Percentiles rank a stretch among this genome's conserved stretches.
phyloP scores from a whole-genome alignment of 176 grass and related monocot species.

The Avena sativa region DNA sequence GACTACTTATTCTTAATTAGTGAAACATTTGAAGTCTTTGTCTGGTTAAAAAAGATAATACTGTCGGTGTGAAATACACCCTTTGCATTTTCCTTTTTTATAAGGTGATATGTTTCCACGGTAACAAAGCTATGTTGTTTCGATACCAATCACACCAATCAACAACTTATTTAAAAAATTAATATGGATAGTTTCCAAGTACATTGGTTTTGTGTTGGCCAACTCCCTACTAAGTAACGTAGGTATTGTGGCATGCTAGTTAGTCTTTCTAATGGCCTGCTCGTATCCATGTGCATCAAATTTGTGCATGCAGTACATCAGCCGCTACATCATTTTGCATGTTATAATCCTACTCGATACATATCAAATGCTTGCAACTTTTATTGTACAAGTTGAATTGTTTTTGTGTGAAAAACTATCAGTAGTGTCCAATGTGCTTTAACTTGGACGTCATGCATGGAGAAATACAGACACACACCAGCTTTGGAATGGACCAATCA shows the following conservation, averaged over 20 bases:
- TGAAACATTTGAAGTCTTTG: too few species aligned
- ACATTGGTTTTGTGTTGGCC: not conserved
- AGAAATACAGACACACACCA: not conserved
- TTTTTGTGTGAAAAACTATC: not conserved
- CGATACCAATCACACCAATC: slow-evolving; percentile 8
- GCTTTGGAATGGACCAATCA: not conserved
- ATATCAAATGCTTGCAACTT: not conserved
- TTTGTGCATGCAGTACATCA: not conserved
- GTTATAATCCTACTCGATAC: not conserved
- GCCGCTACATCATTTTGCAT: not conserved
- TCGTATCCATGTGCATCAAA: not conserved
- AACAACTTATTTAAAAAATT: slow-evolving; percentile 17
- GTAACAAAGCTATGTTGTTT: slow-evolving; percentile 5
- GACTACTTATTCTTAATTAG: too few species aligned
- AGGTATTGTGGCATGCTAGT: too few species aligned
- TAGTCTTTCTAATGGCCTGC: too few species aligned
- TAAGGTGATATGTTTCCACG: not conserved
- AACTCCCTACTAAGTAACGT: not conserved
- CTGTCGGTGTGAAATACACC: slow-evolving; percentile 10
- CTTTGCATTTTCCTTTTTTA: not conserved
- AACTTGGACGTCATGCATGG: not conserved
- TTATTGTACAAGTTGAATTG: not conserved
- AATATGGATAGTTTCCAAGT: not conserved
- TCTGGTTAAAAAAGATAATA: too few species aligned
- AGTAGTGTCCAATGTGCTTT: not conserved